These are phyloP conservation scores for Annulohypoxylon moriforme DNA, from an alignment of 495 filamentous ascomycete genomes.

Conservation along the genomic window DNA sequence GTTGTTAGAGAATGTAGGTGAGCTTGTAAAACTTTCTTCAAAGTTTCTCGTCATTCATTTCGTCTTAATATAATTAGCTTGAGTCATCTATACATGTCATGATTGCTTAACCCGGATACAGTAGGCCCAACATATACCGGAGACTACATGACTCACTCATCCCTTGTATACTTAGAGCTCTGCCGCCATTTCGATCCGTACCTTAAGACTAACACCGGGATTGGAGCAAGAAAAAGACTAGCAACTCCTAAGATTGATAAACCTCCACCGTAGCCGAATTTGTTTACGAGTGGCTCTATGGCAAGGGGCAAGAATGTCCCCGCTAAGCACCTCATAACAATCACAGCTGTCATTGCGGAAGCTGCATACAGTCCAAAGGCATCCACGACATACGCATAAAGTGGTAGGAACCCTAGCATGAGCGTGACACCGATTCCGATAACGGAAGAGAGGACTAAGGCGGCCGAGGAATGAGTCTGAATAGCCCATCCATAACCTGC, in stretches of 20 bases:
- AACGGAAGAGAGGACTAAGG: slow-evolving; percentile 55
- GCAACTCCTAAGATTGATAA: slow-evolving; percentile 56
- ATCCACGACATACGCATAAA: slow-evolving; percentile 68
- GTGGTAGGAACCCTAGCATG: slow-evolving; percentile 60
- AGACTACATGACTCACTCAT: slow-evolving; percentile 18
- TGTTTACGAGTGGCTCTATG: slow-evolving; percentile 55
- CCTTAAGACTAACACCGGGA: slow-evolving; percentile 62
- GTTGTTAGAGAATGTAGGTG: too few species aligned
- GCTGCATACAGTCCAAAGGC: slow-evolving; percentile 67
- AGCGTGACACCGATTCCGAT: slow-evolving; percentile 52
- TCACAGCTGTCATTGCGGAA: slow-evolving; percentile 66
- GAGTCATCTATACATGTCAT: neutral
- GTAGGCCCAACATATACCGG: neutral
- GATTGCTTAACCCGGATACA: neutral
- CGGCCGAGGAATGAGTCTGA: slow-evolving; percentile 51
- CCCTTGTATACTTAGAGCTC: slow-evolving; percentile 58
- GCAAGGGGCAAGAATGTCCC: slow-evolving; percentile 65
- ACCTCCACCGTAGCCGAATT: slow-evolving; percentile 62
- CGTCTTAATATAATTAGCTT: neutral
- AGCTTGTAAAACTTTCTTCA: neutral
- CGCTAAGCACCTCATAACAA: slow-evolving; percentile 65
- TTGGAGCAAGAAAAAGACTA: slow-evolving; percentile 57
- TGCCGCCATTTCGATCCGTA: slow-evolving; percentile 64
- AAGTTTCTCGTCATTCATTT: neutral
- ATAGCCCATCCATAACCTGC: slow-evolving; percentile 63